Conservation (phyloP, 2,329 filamentous ascomycete species). For the Lecanoromycetidae sp. region DNA sequence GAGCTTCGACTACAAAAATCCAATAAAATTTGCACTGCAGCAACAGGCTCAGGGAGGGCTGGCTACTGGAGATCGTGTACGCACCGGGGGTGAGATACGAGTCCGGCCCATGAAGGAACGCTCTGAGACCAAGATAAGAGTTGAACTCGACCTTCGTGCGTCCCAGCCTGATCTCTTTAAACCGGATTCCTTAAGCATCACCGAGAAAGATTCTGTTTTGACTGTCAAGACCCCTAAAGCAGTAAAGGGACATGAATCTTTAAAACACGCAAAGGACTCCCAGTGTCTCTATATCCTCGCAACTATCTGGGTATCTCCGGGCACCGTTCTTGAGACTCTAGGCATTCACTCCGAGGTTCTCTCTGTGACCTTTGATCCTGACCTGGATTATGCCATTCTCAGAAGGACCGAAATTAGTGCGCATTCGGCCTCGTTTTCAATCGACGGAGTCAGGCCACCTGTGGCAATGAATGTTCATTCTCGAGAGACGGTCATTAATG, state of each 20-base stretch:
- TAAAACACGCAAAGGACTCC: background rate
- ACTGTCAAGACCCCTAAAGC: slow-evolving; percentile 2
- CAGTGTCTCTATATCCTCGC: slow-evolving; percentile 8
- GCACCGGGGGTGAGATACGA: background rate
- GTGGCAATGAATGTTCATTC: background rate
- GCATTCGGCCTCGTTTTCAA: background rate
- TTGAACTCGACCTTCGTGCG: slow-evolving; percentile 2
- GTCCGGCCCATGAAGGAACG: background rate
- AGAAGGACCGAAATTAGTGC: slow-evolving; percentile 1
- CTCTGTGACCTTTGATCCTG: slow-evolving; percentile 1
- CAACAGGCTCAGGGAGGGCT: background rate
- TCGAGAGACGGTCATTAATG: slow-evolving; percentile 26
- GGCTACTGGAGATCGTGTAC: background rate
- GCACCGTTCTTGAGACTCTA: slow-evolving; percentile 5
- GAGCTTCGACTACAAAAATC: slow-evolving; percentile 1
- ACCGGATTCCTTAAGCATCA: slow-evolving; percentile 3
- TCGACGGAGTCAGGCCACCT: background rate
- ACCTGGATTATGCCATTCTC: slow-evolving; percentile 4
- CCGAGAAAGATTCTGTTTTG: background rate
- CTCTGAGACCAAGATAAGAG: background rate
- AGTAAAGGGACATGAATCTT: background rate
- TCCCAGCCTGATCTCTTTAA: slow-evolving; percentile 3
- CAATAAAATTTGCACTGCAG: background rate
- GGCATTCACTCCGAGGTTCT: slow-evolving; percentile 6
- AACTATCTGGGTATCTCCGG: slow-evolving; percentile 2